Evolutionary conservation across 2,329 filamentous ascomycete genomes (phyloP).

Genomic region (Cryphonectria nitschkei): DNA sequence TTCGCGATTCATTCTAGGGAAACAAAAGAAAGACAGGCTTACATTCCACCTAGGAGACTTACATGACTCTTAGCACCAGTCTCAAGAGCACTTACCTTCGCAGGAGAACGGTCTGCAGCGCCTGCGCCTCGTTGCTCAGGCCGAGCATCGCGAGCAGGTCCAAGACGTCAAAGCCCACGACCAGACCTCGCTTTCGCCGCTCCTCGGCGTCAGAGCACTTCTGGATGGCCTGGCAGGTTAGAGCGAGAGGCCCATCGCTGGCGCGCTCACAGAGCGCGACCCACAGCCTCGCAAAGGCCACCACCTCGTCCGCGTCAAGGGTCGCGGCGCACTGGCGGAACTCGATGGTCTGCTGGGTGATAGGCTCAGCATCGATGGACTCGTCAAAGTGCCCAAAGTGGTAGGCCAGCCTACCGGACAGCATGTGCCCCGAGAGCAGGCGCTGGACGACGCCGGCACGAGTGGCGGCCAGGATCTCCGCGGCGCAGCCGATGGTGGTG

Average conservation of each 20-base stretch:
- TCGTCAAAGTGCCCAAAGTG: not conserved
- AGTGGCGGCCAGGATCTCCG: not conserved
- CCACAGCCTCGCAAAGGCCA: conserved; percentile 9
- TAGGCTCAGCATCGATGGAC: too few species aligned
- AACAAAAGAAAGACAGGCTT: not conserved
- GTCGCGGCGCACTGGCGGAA: conserved; percentile 7
- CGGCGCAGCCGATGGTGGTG: not conserved
- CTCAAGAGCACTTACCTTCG: not conserved
- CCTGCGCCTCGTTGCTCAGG: not conserved
- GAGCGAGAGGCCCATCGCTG: not conserved
- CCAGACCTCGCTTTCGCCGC: not conserved
- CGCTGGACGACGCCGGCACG: not conserved
- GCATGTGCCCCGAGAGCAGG: not conserved
- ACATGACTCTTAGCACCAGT: not conserved
- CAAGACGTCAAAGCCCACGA: not conserved
- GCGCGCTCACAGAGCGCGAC: not conserved
- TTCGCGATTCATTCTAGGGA: not conserved
- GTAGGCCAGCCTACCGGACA: not conserved
- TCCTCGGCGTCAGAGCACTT: not conserved
- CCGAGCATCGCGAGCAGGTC: conserved; percentile 5
- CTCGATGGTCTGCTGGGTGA: not conserved
- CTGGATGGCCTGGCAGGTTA: not conserved
- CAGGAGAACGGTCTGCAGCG: not conserved
- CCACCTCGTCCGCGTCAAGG: conserved; percentile 2
- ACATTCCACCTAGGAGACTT: not conserved